Evolutionary conservation across 2,329 filamentous ascomycete species (phyloP), one percentile per base, ranked within the genome.

Genomic region (Tolypocladium paradoxum): DNA sequence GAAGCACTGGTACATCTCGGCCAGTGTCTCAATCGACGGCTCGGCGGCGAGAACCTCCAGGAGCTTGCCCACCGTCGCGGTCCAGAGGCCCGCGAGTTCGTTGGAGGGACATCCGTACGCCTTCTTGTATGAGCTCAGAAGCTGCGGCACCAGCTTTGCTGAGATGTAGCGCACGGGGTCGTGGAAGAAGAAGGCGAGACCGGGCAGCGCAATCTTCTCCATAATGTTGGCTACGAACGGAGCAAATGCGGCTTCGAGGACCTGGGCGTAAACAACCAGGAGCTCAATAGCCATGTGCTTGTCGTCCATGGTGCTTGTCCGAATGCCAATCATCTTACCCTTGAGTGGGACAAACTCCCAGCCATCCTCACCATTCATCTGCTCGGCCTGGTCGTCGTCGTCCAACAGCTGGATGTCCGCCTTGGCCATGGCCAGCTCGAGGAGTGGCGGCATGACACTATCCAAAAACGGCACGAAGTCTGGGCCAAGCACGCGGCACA

Each of bases 221-320:
- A 97, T 93, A 54, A 96, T 95, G 55, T 95, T 86, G 46, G 85
- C 78, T 51, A 96, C 92, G 60, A 95, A 97, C 1, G 88, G 89
- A 52, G 93, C 90, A 66, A 99, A 99, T 33, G 88, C 83, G 24
- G 80, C 90, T 67, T 96, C 90, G n/a, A 99, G 79, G 29, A 96
- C 91, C 68, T 96, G 90, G 2, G 93, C 92, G 65, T 99, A 99
- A 57, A 99, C 92, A 48, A 95, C 91, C 56, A 99, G 87, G 51
- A 99, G 83, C 72, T 99, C 93, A 59, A 99, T 97, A n/a, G 93
- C 93, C 81, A 96, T 96, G 70, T 97, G 91, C 76, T 99, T 99
- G 73, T 99, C 93, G 63, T 99, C 93, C 69, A 99, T 85, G 11
- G 88, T 89, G 68, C 90, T 96, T 8, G 93, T 99, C 74, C 91